These are phyloP conservation scores for Wickerhamiella occidentalis DNA, from an alignment of 805 yeast species.

Conservation along the genomic window DNA sequence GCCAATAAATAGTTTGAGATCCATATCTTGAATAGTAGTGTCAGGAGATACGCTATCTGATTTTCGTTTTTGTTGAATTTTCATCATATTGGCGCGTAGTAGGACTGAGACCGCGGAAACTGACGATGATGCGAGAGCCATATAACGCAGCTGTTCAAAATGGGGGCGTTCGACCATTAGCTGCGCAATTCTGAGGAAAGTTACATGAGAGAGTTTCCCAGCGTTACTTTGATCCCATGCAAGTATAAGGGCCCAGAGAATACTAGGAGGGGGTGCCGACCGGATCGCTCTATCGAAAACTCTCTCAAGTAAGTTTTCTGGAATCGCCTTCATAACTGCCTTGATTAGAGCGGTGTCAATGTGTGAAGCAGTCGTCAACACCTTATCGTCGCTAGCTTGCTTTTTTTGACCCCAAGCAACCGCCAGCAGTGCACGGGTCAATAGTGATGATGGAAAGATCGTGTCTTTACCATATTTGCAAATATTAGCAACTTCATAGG, in stretches of 20 bases:
- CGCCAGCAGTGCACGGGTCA: conserved; percentile 20
- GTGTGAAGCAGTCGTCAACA: conserved; percentile 11
- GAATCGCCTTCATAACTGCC: conserved; percentile 9
- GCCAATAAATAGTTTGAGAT: conserved; percentile 22
- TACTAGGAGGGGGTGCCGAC: conserved; percentile 17
- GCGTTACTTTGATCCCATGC: conserved; percentile 4
- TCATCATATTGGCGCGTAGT: conserved; percentile 15
- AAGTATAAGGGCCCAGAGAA: conserved; percentile 24
- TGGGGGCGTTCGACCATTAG: conserved; percentile 22
- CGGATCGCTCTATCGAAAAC: conserved; percentile 9
- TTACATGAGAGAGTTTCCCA: not conserved
- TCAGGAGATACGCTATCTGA: conserved; percentile 12
- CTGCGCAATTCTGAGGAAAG: conserved; percentile 9
- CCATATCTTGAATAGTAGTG: conserved; percentile 16
- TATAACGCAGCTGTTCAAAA: conserved; percentile 26
- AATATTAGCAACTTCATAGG: conserved; percentile 1
- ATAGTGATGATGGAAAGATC: not conserved
- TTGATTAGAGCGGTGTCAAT: conserved; percentile 14
- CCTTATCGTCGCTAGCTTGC: conserved; percentile 4
- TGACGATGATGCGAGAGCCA: conserved; percentile 22
- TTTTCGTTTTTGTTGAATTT: not conserved
- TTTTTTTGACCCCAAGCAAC: conserved; percentile 21
- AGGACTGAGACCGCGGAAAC: conserved; percentile 17
- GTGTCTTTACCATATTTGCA: not conserved
- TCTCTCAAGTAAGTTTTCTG: conserved; percentile 5